Conservation (phyloP, 2,329 filamentous ascomycete genomes). For the Penicillium oxalicum region DNA sequence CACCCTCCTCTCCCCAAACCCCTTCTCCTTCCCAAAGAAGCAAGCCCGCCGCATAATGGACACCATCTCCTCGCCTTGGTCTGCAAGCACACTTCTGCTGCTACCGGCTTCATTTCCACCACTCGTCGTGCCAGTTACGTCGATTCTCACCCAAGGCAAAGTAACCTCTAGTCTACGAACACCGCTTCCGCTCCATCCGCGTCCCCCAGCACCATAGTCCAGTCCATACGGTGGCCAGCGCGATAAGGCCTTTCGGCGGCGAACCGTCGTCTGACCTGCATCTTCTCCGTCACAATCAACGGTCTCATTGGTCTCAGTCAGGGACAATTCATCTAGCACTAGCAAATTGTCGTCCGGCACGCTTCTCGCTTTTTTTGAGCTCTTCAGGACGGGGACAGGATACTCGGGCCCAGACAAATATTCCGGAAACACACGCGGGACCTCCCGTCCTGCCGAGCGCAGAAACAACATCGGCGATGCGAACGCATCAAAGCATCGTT, state of each 20-base stretch:
- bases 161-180: constrained; percentile 24
- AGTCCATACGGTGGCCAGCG: constrained; percentile 38
- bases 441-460: constrained; percentile 37
- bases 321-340: not conserved
- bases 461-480: constrained; percentile 41
- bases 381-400: constrained; percentile 28
- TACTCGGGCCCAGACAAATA: constrained; percentile 32
- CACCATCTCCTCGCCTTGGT: constrained; percentile 38
- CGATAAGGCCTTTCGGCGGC: constrained; percentile 33
- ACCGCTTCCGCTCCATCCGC: constrained; percentile 10
- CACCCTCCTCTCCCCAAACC: constrained; percentile 35
- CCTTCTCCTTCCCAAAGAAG: constrained; percentile 40
- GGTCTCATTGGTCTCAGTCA: constrained; percentile 7
- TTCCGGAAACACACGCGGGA: constrained; percentile 28
- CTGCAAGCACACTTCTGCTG: constrained; percentile 25
- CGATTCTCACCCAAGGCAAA: constrained; percentile 31
- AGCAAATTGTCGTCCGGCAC: not conserved
- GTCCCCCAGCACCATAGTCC: constrained; percentile 26
- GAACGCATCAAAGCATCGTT: constrained; percentile 40
- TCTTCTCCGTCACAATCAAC: not conserved
- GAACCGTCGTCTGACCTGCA: constrained; percentile 7
- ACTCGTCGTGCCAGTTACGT: constrained; percentile 7
- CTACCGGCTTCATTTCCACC: constrained; percentile 9
- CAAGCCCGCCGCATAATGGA: constrained; percentile 39
- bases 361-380: not conserved